A percentile compares a stretch with the other conserved stretches of the same genome.
Evolutionary conservation across 768 basidiomycete genomes (phyloP).

Genomic region (Zangia roseola): DNA sequence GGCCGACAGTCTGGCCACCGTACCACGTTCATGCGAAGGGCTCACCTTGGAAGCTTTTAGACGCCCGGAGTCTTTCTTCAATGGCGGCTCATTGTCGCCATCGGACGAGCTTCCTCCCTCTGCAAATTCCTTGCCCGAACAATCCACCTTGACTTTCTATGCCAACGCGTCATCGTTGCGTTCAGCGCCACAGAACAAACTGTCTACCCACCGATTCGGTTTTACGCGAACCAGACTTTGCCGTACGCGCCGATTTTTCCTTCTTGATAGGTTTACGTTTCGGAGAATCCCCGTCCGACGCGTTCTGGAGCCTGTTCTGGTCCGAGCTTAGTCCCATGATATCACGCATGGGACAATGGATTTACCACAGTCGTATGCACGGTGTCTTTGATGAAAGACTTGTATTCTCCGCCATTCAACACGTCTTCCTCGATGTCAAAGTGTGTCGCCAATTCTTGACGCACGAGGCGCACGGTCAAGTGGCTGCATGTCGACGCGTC

Average conservation of each 20-base stretch:
- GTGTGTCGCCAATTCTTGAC: conserved; percentile 47
- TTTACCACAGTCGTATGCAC: conserved; percentile 18
- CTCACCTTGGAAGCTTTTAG: conserved; percentile 13
- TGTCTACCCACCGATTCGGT: conserved; percentile 11
- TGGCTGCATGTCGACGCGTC: conserved; percentile 17
- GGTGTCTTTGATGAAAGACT: conserved; percentile 41
- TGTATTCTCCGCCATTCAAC: conserved; percentile 46
- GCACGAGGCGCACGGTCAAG: conserved; percentile 49
- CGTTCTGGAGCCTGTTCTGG: conserved; percentile 11
- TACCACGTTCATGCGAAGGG: neutral
- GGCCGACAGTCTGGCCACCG: neutral
- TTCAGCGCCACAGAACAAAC: neutral
- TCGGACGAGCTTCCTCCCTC: conserved; percentile 4
- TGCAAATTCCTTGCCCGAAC: neutral
- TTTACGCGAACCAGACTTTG: conserved; percentile 8
- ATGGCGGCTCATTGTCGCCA: neutral
- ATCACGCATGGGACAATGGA: neutral
- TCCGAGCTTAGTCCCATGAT: neutral
- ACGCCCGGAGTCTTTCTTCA: conserved; percentile 13
- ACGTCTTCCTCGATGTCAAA: conserved; percentile 44
- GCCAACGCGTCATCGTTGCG: neutral
- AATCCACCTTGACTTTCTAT: neutral
- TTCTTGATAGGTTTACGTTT: conserved; percentile 6
- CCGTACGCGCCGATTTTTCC: conserved; percentile 1
- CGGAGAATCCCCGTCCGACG: conserved; percentile 1